These are phyloP conservation scores for Pythium sp. DNA, from an alignment of 352 stramenopile genomes.

Conservation along the genomic window DNA sequence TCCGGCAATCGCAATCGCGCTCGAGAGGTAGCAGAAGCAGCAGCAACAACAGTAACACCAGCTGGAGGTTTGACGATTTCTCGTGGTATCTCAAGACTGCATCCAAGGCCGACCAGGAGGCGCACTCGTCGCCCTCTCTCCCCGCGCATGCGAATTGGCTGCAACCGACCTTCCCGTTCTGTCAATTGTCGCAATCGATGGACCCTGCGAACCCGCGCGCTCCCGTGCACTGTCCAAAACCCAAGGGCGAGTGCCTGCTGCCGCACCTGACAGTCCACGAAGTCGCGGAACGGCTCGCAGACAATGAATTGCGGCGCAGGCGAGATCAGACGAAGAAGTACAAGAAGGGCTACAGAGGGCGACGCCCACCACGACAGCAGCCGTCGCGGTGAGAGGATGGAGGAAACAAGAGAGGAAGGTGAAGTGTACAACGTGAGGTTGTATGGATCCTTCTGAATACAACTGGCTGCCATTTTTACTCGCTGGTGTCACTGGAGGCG, in stretches of 20 bases:
- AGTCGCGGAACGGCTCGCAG: conserved; percentile 49
- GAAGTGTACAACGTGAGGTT: background rate
- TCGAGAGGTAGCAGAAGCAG: background rate
- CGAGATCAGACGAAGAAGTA: conserved; percentile 21
- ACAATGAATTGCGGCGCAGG: conserved; percentile 31
- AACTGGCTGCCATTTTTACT: background rate
- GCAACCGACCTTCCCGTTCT: conserved; percentile 40
- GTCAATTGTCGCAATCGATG: conserved; percentile 21
- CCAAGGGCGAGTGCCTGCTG: conserved; percentile 28
- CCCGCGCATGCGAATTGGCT: conserved; percentile 10
- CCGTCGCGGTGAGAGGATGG: background rate
- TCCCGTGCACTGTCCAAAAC: conserved; percentile 35
- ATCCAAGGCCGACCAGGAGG: conserved; percentile 14
- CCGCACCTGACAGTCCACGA: conserved; percentile 52
- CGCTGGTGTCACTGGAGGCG: no score
- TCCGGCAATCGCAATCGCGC: conserved; percentile 20
- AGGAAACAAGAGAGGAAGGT: background rate
- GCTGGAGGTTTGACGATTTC: conserved; percentile 44
- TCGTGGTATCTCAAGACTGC: conserved; percentile 24
- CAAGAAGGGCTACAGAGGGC: conserved; percentile 4
- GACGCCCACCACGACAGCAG: background rate
- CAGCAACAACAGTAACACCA: conserved; percentile 5
- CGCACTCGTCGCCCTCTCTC: background rate
- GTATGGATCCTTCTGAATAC: background rate
- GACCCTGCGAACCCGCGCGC: conserved; percentile 18